These are phyloP conservation scores for Aspergillus affinis DNA, from an alignment of 495 filamentous ascomycete genomes.

Conservation along the genomic window DNA sequence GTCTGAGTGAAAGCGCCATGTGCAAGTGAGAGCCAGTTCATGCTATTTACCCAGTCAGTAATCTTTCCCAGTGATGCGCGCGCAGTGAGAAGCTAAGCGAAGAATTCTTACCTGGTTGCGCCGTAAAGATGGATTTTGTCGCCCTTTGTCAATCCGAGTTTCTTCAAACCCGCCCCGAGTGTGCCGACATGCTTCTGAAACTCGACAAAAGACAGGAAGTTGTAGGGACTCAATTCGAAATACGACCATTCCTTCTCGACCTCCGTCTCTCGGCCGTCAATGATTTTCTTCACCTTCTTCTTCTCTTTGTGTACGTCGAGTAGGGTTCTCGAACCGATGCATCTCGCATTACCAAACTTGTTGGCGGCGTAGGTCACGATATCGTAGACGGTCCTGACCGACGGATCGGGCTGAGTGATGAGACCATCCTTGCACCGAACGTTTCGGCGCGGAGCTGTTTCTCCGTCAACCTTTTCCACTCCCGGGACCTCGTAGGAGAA, in stretches of 20 bases:
- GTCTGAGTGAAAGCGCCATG: conserved; percentile 60
- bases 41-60: conserved; percentile 25
- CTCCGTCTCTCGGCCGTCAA: conserved; percentile 74
- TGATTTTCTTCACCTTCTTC: conserved; percentile 83
- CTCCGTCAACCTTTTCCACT: conserved; percentile 62
- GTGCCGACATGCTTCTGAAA: conserved; percentile 65
- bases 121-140: conserved; percentile 78
- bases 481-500: conserved; percentile 70
- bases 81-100: neutral
- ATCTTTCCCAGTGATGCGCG: neutral
- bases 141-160: conserved; percentile 62
- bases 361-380: conserved; percentile 65
- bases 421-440: conserved; percentile 61
- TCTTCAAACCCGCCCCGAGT: conserved; percentile 65
- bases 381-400: conserved; percentile 70
- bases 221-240: conserved; percentile 77
- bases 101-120: conserved; percentile 54
- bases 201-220: conserved; percentile 73
- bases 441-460: conserved; percentile 75
- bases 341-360: conserved; percentile 78
- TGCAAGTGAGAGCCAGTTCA: conserved; percentile 65
- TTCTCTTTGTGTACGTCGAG: conserved; percentile 73
- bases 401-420: conserved; percentile 52
- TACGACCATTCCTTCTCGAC: conserved; percentile 84
- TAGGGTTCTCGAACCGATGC: conserved; percentile 68